Base-by-base conservation (phyloP, 108 stramenopile genomes). In the Cyclotella sp. region DNA sequence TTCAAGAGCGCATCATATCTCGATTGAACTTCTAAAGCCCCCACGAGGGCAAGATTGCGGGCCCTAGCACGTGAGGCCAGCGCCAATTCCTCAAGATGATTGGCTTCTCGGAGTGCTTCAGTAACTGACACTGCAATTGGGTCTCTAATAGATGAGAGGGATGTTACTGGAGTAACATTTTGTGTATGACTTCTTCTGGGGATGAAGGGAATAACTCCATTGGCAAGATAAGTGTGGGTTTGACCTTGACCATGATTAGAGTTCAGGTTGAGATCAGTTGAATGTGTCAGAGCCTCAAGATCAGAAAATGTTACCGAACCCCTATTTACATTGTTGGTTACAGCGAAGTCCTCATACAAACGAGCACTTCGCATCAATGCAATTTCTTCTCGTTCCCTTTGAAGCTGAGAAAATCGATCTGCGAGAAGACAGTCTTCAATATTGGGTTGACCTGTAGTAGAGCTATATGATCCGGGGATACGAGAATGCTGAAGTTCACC, bases 61-160 rank as follows among this genome's bases (percentile, higher is more conserved):
- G 59, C 76, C 76, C 68, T 77, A 28, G 63, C 47, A 6, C 76
- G 54, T 19, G 59, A 30, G 9, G 58, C 67, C 39, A 41, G 10
- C 0, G 75, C 75, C 67, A 76, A 30, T 62, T 68, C 66, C 26
- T 76, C 75, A 7, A 76, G 19, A 26, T 76, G 66, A 22, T 60
- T 45, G 13, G 75, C 75, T 30, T 68, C 75, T 5, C 66, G 75
- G 8, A 68, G 66, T 0, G 64, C 49, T 42, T 67, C 54, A 34
- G 24, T 42, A 30, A 54, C 63, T 7, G 74, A 75, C 3, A 63
- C 28, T 14, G 18, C 6, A 14, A 28, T 4, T 1, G 26, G 10
- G 13, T 27, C 55, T 34, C 27, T 44, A 8, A 18, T 9, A 15
- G 24, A 29, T 27, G 28, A 8, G 43, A 12, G 24, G 55, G 24